Conservation (phyloP, 257 asterid genomes). For the Haberlea rhodopensis region DNA sequence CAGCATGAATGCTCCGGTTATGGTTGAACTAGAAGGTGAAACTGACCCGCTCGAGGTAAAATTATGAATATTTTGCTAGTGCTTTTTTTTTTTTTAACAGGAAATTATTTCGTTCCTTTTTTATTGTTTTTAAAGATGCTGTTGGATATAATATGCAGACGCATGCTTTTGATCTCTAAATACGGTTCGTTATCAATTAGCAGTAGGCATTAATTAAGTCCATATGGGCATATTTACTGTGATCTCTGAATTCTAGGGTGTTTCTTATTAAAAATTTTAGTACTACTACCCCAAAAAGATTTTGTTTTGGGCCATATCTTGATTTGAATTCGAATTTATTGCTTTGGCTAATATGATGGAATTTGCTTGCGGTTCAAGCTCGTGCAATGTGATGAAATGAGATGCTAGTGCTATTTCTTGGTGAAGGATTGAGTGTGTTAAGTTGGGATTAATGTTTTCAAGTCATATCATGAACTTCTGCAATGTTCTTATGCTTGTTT, state of each 20-base stretch:
- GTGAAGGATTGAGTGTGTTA: neutral
- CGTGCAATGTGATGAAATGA: too few species aligned
- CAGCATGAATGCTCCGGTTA: neutral
- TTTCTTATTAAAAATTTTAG: too few species aligned
- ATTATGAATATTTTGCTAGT: neutral
- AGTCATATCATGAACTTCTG: neutral
- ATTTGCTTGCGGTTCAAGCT: neutral
- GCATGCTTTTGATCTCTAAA: too few species aligned
- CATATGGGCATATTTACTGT: neutral
- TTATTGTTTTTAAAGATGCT: too few species aligned
- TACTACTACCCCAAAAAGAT: neutral
- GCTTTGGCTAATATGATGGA: neutral
- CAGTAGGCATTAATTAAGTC: neutral
- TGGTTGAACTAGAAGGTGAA: neutral
- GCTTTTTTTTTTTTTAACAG: too few species aligned
- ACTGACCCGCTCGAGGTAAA: neutral
- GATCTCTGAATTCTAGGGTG: neutral
- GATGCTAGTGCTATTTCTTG: neutral
- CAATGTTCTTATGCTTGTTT: too few species aligned
- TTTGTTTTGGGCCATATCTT: neutral
- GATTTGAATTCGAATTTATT: neutral
- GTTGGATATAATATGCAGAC: neutral
- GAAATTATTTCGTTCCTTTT: neutral
- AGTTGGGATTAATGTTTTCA: neutral
- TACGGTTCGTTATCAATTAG: neutral